These are phyloP conservation scores for Dendrobium officinale DNA, from an alignment of 106 monocot genomes.

Conservation along the genomic window DNA sequence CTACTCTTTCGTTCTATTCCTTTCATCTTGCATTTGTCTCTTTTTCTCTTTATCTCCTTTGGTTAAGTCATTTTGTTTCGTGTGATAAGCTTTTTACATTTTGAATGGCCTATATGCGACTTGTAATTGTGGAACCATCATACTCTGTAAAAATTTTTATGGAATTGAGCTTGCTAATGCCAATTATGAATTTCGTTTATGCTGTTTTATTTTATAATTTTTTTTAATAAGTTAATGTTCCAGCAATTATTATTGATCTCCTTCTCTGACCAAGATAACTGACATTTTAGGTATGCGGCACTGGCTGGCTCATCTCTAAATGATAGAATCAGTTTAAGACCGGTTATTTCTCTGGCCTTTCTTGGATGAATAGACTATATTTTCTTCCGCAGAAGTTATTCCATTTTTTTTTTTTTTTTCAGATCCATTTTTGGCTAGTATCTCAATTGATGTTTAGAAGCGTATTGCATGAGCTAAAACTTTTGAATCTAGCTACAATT, in stretches of 20 bases:
- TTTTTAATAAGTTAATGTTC: neutral
- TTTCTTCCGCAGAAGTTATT: neutral
- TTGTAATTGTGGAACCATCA: neutral
- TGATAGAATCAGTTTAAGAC: constrained; percentile 67
- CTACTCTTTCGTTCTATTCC: neutral
- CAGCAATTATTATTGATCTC: constrained; percentile 5
- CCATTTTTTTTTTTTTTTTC: neutral
- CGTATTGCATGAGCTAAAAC: neutral
- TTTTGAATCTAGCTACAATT: neutral
- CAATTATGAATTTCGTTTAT: neutral
- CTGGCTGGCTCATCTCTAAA: constrained; percentile 58
- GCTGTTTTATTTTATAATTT: neutral
- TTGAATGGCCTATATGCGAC: neutral
- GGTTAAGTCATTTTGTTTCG: neutral
- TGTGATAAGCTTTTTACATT: neutral
- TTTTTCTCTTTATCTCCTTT: neutral
- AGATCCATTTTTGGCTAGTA: too few relatives aligned
- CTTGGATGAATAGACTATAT: neutral
- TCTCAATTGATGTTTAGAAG: too few relatives aligned
- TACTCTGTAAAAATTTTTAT: neutral
- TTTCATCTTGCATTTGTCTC: neutral
- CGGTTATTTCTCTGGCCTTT: constrained; percentile 37
- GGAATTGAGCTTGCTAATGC: neutral
- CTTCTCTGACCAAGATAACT: constrained; percentile 8
- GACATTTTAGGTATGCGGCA: constrained; percentile 73